Base-by-base conservation (phyloP, 108 stramenopile species). In the Skeletonema potamos region DNA sequence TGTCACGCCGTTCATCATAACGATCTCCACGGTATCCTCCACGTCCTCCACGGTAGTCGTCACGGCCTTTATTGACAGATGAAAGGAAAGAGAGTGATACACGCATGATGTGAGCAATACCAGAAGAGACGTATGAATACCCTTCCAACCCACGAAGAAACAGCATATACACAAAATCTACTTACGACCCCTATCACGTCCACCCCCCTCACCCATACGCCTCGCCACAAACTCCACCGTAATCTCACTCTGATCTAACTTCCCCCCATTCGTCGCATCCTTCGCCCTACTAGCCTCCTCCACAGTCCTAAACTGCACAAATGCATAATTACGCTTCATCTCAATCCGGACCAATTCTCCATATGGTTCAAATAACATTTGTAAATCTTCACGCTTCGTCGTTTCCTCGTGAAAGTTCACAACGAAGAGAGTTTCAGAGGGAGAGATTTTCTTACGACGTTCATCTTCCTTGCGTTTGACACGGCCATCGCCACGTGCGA, bases 251-350 rank as follows among this genome's bases (percentile, higher is more conserved):
- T 89, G 87, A 80, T 93, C 91, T 58, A 96, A 72, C 66, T 92
- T 92, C 9, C 95, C 95, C 11, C 90, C 90, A 70, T 96, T 92
- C 22, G 90, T 92, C 15, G 84, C 83, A 20, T 92, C 88, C 76
- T 87, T 87, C 46, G 95, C 92, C 27, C 77, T 66, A 34, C 66
- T 87, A 3, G 95, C 92, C 51, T 93, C 85, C 18, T 92, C 95
- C 51, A 90, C 74, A 26, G 86, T 86, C 20, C 80, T 67, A 64
- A 91, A 96, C 70, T 92, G 91, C 30, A 96, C 91, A 78, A 96
- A 93, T 48, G 95, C 92, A 69, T 92, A 96, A 74, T 96, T 96
- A n/a, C 91, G 74, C 69, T 96, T 96, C 89, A 96, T 88, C 59
- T 96, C 95, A 64, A 96, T 93, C 13, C 95, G 72, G 3, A 90